Evolutionary conservation across 73 alveolate species (phyloP).

Genomic region (Paramecium octaurelia): DNA sequence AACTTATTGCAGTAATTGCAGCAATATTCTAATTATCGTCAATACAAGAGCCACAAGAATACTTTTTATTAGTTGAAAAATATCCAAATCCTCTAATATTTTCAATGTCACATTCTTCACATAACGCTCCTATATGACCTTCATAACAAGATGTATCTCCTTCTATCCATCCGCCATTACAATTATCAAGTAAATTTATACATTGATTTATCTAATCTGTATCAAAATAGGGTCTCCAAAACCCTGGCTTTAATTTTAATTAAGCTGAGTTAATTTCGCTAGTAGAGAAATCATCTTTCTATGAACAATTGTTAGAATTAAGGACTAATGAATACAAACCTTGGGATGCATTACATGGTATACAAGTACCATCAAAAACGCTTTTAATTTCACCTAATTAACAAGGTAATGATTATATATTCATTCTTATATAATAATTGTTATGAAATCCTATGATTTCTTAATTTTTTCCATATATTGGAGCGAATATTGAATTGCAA

Average conservation of each 20-base stretch:
- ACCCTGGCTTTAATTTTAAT: neutral
- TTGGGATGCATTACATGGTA: neutral
- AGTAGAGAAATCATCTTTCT: neutral
- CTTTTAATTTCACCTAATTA: neutral
- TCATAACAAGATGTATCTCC: conserved; percentile 41
- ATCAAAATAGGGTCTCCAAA: neutral
- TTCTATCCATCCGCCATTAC: conserved; percentile 47
- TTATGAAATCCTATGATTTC: neutral
- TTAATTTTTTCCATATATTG: neutral
- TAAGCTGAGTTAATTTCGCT: neutral
- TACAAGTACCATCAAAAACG: neutral
- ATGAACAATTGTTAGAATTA: neutral
- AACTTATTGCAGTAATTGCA: neutral
- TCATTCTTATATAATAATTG: neutral
- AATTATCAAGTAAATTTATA: neutral
- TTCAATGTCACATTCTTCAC: conserved; percentile 54
- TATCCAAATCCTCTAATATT: neutral
- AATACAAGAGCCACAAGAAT: conserved; percentile 6
- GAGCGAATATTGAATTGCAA: neutral
- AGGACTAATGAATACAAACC: neutral
- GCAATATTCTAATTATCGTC: no score
- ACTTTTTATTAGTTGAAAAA: conserved; percentile 18
- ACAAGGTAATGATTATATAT: neutral
- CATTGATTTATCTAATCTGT: neutral
- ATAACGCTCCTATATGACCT: conserved; percentile 60